phyloP scores from a whole-genome alignment of 2,329 filamentous ascomycete genomes.

The Basipetospora chlamydospora region DNA sequence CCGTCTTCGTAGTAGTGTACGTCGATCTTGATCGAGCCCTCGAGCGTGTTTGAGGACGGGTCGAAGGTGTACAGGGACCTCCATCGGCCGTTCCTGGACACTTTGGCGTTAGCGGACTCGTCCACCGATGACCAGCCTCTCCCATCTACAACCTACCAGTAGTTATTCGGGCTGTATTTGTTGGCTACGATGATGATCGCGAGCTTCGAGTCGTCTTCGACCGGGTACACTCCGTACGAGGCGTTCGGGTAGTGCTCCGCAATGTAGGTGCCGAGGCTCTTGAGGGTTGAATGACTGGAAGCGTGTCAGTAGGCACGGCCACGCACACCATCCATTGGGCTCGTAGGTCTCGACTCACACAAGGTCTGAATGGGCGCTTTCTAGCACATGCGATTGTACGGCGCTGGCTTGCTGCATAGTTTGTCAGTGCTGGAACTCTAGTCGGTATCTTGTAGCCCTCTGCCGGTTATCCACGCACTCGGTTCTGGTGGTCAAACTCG shows the following conservation, averaged over 20 bases:
- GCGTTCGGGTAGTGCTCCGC: constrained; percentile 79
- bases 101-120: constrained; percentile 9
- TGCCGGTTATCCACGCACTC: constrained; percentile 36
- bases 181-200: constrained; percentile 80
- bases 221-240: constrained; percentile 70
- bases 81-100: constrained; percentile 80
- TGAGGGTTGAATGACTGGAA: constrained; percentile 65
- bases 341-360: constrained; percentile 39
- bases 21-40: constrained; percentile 77
- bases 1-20: constrained; percentile 99
- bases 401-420: constrained; percentile 57
- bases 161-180: constrained; percentile 97
- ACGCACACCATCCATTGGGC: background rate
- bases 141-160: constrained; percentile 50
- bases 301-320: too few relatives aligned
- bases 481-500: constrained; percentile 68
- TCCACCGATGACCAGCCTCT: background rate
- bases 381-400: constrained; percentile 64
- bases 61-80: constrained; percentile 73
- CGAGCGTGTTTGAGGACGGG: constrained; percentile 51
- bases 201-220: constrained; percentile 58
- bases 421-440: background rate
- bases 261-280: constrained; percentile 60
- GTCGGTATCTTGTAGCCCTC: background rate
- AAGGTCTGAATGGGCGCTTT: constrained; percentile 62